Base-by-base conservation (phyloP, 176 grass and related monocot genomes). In the Lolium multiflorum region DNA sequence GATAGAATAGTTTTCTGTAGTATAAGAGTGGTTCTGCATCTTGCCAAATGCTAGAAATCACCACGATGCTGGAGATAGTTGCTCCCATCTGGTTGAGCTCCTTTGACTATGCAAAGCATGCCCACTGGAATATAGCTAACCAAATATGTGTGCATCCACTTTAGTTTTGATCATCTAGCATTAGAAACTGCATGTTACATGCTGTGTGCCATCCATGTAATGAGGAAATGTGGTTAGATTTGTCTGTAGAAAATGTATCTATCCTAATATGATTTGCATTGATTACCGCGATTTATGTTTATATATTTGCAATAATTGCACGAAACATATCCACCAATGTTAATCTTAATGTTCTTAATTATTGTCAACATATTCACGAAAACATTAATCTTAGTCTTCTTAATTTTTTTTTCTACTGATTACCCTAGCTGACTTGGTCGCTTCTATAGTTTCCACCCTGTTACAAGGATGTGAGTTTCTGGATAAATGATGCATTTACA, bases 381-480 rank as follows among this genome's bases (percentile, higher is more conserved):
- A 71, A 70, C 4, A 3, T 79, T 71, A 57, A 26, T 18, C 20
- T 82, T 71, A 44, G 44, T 58, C 2, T 26, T 58, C 25, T 18
- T 58, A 18, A 17, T 2, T 35, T 54, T 70, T 81, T 67, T 54
- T 0, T 69, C 28, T 25, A 41, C 58, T 24, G n/a, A 51, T 46
- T 50, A 22, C 14, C 12, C 26, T 64, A 8, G 21, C 68, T 87
- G 28, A 49, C n/a, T 80, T 60, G 69, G 67, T 26, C 55, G 70
- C 28, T 89, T 87, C 10, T 90, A 72, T 71, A 98, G 97, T 98
- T 88, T 91, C 97, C 97, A 91, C 97, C 97, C 62, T 98, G 97
- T 88, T 98, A 92, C 84, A 98, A 96, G 86, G 94, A 98, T 88
- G 91, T 98, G 87, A 98, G 97, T 94, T 98, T 96, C 79, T 98